Percentiles rank a stretch among this genome's conserved stretches.
Evolutionary conservation across 2,329 filamentous ascomycete species (phyloP).

Genomic region (Pseudogymnoascus sp.): DNA sequence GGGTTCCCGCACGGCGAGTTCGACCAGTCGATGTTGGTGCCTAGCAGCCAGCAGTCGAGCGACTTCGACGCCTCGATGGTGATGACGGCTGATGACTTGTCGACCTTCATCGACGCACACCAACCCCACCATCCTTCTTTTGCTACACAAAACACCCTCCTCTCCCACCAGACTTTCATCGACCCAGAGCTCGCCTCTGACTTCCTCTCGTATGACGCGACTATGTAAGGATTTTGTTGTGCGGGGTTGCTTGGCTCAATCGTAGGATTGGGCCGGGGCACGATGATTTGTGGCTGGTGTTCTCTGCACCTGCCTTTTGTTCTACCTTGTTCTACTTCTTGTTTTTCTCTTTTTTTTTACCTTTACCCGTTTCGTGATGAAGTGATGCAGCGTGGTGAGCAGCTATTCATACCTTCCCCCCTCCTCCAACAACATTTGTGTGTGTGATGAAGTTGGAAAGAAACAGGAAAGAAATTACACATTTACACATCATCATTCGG

Average conservation of each 20-base stretch:
- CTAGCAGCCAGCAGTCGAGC: background rate
- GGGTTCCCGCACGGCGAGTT: background rate
- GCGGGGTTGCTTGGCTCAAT: slow-evolving; percentile 10
- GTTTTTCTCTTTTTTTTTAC: slow-evolving; percentile 8
- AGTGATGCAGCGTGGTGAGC: background rate
- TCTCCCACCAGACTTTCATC: background rate
- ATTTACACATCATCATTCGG: background rate
- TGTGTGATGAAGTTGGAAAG: background rate
- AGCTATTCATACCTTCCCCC: background rate
- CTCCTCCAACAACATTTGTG: background rate
- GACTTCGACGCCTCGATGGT: background rate
- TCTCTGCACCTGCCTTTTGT: background rate
- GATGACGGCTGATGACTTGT: background rate
- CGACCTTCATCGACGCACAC: background rate
- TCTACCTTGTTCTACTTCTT: background rate
- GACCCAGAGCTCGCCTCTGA: background rate
- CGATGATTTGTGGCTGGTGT: background rate
- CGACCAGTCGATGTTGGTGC: background rate
- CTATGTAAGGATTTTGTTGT: background rate
- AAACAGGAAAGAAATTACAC: background rate
- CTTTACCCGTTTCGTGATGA: background rate
- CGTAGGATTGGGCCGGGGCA: background rate
- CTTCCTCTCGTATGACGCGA: background rate
- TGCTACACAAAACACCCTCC: background rate
- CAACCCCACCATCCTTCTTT: background rate